These are phyloP conservation scores for Chloranthus sessilifolius DNA, from an alignment of 164 flowering plant genomes.

Conservation along the genomic window DNA sequence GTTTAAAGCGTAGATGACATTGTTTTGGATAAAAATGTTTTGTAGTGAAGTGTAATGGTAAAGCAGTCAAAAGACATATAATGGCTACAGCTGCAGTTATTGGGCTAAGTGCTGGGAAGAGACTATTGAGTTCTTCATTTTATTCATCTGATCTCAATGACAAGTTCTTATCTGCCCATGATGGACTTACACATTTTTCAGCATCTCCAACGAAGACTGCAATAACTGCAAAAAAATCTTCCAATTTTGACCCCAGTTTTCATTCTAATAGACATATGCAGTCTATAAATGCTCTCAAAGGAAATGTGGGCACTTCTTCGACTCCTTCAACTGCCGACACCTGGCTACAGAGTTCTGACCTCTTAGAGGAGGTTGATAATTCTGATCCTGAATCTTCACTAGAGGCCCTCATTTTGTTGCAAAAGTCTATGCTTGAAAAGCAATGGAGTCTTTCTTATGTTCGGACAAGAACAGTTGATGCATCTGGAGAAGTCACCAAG, in stretches of 20 bases:
- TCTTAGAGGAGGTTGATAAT: slow-evolving; percentile 30
- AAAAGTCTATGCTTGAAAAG: slow-evolving; percentile 90
- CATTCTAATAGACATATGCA: slow-evolving; percentile 33
- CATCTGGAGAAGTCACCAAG: slow-evolving; percentile 21
- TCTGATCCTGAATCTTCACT: slow-evolving; percentile 39
- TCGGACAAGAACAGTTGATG: slow-evolving; percentile 13
- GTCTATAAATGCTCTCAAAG: slow-evolving; percentile 58
- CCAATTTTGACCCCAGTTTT: slow-evolving; percentile 36
- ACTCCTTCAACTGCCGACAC: slow-evolving; percentile 27
- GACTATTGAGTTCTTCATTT: slow-evolving; percentile 63
- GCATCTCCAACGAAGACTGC: slow-evolving; percentile 31
- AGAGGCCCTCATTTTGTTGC: slow-evolving; percentile 77
- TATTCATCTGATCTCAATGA: slow-evolving; percentile 58
- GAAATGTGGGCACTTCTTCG: slow-evolving; percentile 37
- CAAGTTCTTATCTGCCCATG: slow-evolving; percentile 39
- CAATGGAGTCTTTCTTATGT: slow-evolving; percentile 80
- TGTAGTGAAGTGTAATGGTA: slow-evolving; percentile 18
- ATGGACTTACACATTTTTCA: slow-evolving; percentile 33
- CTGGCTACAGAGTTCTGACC: slow-evolving; percentile 25
- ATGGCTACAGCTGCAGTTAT: slow-evolving; percentile 81
- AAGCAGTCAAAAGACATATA: slow-evolving; percentile 26
- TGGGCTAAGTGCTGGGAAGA: slow-evolving; percentile 73
- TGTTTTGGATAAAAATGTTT: slow-evolving; percentile 10
- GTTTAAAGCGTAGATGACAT: slow-evolving; percentile 3
- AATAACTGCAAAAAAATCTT: slow-evolving; percentile 44